Percentiles rank a stretch among this genome's conserved stretches.
Evolutionary conservation across 2,329 filamentous ascomycete species (phyloP).

Genomic region (Geosmithia putterillii): DNA sequence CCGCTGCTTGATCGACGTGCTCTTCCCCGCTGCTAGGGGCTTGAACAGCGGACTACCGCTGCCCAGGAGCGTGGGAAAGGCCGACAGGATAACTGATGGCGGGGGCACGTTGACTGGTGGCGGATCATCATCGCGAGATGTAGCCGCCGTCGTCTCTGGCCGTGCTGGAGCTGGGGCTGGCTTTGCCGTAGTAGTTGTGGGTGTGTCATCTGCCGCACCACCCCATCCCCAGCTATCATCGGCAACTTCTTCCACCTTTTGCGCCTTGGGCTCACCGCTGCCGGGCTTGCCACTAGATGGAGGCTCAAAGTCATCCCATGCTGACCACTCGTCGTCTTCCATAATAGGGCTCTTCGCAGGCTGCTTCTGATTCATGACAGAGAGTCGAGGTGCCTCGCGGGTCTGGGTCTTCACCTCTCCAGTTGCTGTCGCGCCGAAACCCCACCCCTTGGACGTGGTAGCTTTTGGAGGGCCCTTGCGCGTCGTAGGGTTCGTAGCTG

Average conservation of each 20-base stretch:
- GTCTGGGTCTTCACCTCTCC: slow-evolving; percentile 25
- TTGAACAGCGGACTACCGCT: slow-evolving; percentile 56
- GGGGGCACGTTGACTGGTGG: slow-evolving; percentile 84
- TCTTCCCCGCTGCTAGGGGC: slow-evolving; percentile 45
- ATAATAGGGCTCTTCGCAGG: not conserved
- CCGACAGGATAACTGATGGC: slow-evolving; percentile 66
- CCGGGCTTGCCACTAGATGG: slow-evolving; percentile 1
- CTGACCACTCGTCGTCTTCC: slow-evolving; percentile 32
- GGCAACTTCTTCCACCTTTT: slow-evolving; percentile 7
- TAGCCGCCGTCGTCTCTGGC: not conserved
- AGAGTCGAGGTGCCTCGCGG: not conserved
- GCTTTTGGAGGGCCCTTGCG: slow-evolving; percentile 5
- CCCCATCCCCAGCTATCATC: slow-evolving; percentile 27
- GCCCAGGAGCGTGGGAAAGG: slow-evolving; percentile 61
- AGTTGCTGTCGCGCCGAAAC: slow-evolving; percentile 15
- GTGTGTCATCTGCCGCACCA: slow-evolving; percentile 31
- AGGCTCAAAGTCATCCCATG: slow-evolving; percentile 33
- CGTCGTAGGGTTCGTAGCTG: slow-evolving; percentile 4
- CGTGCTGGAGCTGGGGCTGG: too few relatives aligned
- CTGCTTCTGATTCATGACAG: not conserved
- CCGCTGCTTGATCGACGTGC: slow-evolving; percentile 44
- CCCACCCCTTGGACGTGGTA: not conserved
- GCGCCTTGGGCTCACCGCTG: slow-evolving; percentile 3
- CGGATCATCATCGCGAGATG: slow-evolving; percentile 19
- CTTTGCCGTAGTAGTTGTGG: slow-evolving; percentile 10